Evolutionary conservation across 1,284 basidiomycete species (phyloP).

Genomic region (Ustilago sp.): DNA sequence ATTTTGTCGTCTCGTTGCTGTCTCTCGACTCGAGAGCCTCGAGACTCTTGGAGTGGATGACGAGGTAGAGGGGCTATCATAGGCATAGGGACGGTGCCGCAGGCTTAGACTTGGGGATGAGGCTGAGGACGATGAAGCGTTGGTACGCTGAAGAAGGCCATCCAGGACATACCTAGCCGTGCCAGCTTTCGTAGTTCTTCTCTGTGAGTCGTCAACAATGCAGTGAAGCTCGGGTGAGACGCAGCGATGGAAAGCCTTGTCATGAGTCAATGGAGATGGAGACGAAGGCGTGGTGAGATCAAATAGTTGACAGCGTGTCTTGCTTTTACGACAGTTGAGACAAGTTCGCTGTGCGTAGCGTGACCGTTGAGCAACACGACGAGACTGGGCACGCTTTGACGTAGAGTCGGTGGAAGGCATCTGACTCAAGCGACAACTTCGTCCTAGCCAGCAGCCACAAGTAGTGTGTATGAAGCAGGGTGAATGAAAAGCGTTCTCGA

Average conservation of each 20-base stretch:
- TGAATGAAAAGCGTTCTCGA: background rate
- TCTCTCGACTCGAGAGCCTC: background rate
- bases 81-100: background rate
- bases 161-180: background rate
- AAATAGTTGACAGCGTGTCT: background rate
- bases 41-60: background rate
- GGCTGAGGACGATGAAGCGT: background rate
- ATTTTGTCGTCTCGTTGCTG: background rate
- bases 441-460: background rate
- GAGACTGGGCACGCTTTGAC: background rate
- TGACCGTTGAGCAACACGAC: background rate
- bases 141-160: background rate
- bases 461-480: background rate
- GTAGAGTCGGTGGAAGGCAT: background rate
- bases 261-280: background rate
- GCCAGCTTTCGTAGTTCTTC: background rate
- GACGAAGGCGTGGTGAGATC: conserved; percentile 4
- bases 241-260: background rate
- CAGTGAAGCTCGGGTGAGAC: background rate
- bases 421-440: background rate
- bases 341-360: background rate
- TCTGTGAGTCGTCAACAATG: background rate
- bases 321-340: conserved; percentile 7
- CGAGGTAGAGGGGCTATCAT: background rate
- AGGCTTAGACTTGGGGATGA: background rate